A percentile compares a stretch with the other conserved stretches of the same genome.
These are phyloP conservation scores for Pouteria glomerata DNA, from an alignment of 148 eudicot species.

Conservation along the genomic window DNA sequence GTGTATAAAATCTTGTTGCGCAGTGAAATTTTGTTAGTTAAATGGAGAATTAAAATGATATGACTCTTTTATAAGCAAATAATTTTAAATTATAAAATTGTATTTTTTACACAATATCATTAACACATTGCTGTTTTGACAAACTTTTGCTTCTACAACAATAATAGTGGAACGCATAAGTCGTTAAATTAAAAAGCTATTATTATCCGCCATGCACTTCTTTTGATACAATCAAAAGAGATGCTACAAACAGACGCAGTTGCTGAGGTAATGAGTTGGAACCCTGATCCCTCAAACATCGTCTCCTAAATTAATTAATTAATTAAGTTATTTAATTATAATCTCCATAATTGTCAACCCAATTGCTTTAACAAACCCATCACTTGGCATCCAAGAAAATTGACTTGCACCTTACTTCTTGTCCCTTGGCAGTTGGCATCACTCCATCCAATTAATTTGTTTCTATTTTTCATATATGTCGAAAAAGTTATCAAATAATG, in stretches of 20 bases:
- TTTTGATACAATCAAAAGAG: conserved; percentile 5
- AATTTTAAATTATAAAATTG: too few species aligned
- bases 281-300: conserved; percentile 20
- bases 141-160: conserved; percentile 5
- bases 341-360: conserved; percentile 27
- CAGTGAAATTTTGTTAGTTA: too few species aligned
- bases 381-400: conserved; percentile 23
- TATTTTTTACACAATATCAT: too few species aligned
- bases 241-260: conserved; percentile 26
- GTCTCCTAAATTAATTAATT: background rate
- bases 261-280: conserved; percentile 26
- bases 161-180: background rate
- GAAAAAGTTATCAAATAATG: too few species aligned
- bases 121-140: too few species aligned
- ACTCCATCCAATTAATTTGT: background rate
- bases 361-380: conserved; percentile 27
- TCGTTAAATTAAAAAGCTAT: background rate
- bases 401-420: background rate
- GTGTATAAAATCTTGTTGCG: too few species aligned
- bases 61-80: too few species aligned
- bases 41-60: too few species aligned
- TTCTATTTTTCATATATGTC: background rate
- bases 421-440: background rate
- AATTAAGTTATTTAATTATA: too few species aligned
- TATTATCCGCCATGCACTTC: conserved; percentile 16